Base-by-base conservation (phyloP, 1,284 basidiomycete genomes). In the Malassezia restricta region DNA sequence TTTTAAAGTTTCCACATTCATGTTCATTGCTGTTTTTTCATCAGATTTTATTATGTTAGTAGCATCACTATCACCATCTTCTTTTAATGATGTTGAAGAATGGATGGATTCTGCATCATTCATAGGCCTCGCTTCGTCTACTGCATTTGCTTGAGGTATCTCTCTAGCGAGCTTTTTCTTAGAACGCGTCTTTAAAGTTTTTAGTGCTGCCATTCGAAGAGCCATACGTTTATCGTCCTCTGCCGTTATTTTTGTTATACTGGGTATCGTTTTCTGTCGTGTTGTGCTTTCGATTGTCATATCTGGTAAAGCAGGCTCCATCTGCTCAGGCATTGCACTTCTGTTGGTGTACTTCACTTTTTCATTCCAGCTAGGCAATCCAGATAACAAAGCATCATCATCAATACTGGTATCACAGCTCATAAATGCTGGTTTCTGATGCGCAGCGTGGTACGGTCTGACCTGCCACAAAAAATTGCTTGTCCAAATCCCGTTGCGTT, bases 341-440 rank as follows among this genome's bases (percentile, higher is more conserved):
- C 20, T 24, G 20, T 24, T 24, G 2, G 20, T 24, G 6, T 17
- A 24, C 20, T 15, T 40, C 17, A 40, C 14, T 29, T 47, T 47
- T 38, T 47, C 44, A 24, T 47, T 47, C 44, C 44, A 47, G 37
- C 44, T 47, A 6, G 44, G 44, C 37, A 47, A 35, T 15, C 44
- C 44, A 20, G 44, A 24, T 3, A 47, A 24, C 29, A 47, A 28
- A 20, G 35, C 35, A 27, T 47, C 44, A 30, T 47, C 44, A 35
- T 47, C 44, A 47, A 47, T 47, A 9, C 17, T 35, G n/a, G 24
- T 31, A 29, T 32, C 43, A 39, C 38, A 38, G 33, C 38, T 47
- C 44, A 47, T 47, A 27, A 15, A 24, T 12, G 14, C 43, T 14
- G n/a, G 43, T 31, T 11, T 35, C 33, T 35, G 33, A 35, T 12